Evolutionary conservation across 352 stramenopile genomes (phyloP), one percentile per base, ranked within the genome.

Genomic region (Phytophthora ramorum): DNA sequence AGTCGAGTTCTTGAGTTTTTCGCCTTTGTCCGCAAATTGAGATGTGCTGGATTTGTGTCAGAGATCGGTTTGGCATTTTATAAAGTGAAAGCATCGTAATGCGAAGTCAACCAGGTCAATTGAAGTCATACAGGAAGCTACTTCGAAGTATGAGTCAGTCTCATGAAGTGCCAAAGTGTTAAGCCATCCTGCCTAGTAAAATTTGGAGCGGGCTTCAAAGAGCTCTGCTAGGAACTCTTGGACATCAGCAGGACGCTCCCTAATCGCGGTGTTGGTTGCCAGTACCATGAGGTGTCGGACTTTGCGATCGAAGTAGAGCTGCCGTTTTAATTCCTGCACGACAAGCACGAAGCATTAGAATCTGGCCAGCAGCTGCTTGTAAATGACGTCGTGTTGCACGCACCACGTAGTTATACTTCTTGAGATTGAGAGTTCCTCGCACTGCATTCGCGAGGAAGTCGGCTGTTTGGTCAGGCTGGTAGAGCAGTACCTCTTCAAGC

Each of bases 221-320:
- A 91, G 84, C 30, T 87, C 81, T 32, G 78, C 81, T 19, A 93
- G 59, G 49, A 89, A 93, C 22, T 62, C 50, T 41, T 60, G 52
- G 1, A 78, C 45, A 49, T 93, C 78, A 17, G 75, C 58, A 16
- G 85, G 85, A 8, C 79, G 82, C 22, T 93, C 85, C 40, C 83
- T 81, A 24, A 92, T 68, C 2, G 83, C 81, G 17, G 68, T 85
- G 55, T 83, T 83, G 47, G 87, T 90, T 12, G 76, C 79, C 10
- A 91, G 58, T 2, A 84, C 70, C 26, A 92, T 63, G n/a, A 92
- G 65, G 32, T 89, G 79, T 20, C 83, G 82, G n/a, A 94, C 77
- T 59, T 92, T 91, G 46, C 83, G 80, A 35, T 94, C 86, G 43
- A 87, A 92, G 59, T 91, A 92, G 30, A 79, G 63, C 69, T 91